Evolutionary conservation across 495 filamentous ascomycete species (phyloP), one percentile per base, ranked within the genome.

Genomic region (Penicillium canariense): DNA sequence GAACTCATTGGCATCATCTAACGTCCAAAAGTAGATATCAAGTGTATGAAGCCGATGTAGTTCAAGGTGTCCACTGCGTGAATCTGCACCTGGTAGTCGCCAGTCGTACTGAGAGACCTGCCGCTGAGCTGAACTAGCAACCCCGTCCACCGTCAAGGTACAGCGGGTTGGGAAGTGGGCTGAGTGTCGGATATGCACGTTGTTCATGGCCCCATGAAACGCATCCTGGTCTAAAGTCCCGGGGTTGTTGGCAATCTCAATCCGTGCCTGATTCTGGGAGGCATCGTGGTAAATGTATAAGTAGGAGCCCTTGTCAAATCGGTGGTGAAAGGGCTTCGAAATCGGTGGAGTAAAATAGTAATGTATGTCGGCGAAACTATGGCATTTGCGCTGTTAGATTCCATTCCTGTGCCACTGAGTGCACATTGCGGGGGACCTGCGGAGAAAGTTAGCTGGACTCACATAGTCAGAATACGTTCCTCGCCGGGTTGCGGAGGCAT

Each of bases 11-110:
- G 87, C 87, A 68, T 96, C 91, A 27, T 86, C 80, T 45, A 80
- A 73, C 0, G 81, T 89, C 89, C 90, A 96, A 70, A 96, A 92
- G 68, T 96, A 96, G 34, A 96, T 80, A 65, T 96, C 91, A 50
- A 96, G 57, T 2, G 89, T 90, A 62, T 95, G 87, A 1, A 96
- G 74, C 55, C 84, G 86, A 66, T 89, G 86, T 48, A 88, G 77
- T 52, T 87, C 88, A 56, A 84, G 85, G 31, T 78, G 82, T 58
- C 89, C 80, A 63, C 87, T 86, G 18, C 79, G 77, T 9, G 81
- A 81, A 60, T 93, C 88, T 57, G 74, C 84, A 7, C 81, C 83
- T 2, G 89, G 85, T 9, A 96, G 80, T 65, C 86, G 85, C 91
- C 91, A 96, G 67, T 92, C 84, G 35, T 77, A 73, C 34, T 74